A percentile compares a stretch with the other conserved stretches of the same genome.
These are phyloP conservation scores for Phytophthora sojae DNA, from an alignment of 352 stramenopile species.

Conservation along the genomic window DNA sequence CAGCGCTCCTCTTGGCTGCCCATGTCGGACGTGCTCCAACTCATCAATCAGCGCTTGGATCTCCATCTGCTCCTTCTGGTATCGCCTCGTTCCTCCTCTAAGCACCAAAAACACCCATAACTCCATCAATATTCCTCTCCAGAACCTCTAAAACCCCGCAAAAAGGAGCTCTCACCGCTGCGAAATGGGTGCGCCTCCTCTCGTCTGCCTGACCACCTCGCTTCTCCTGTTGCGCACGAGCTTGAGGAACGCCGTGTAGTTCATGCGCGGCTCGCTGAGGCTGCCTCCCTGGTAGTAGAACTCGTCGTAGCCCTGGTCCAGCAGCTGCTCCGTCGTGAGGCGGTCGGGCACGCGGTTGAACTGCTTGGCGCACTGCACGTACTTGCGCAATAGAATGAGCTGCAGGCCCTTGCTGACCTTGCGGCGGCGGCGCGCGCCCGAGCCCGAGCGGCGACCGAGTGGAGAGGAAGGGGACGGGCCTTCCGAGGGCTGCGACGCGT, in stretches of 20 bases:
- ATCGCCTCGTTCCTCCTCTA: slow-evolving; percentile 30
- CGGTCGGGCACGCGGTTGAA: slow-evolving; percentile 54
- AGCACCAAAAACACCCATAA: slow-evolving; percentile 4
- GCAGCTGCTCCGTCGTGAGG: slow-evolving; percentile 60
- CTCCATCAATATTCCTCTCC: too few relatives aligned
- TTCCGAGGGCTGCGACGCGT: slow-evolving; percentile 8
- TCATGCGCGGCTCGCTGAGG: slow-evolving; percentile 61
- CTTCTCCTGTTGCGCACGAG: slow-evolving; percentile 70
- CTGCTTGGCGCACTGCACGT: slow-evolving; percentile 67
- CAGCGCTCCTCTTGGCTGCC: slow-evolving; percentile 11
- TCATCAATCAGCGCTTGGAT: slow-evolving; percentile 66
- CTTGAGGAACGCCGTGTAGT: slow-evolving; percentile 71
- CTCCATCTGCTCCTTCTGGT: slow-evolving; percentile 60
- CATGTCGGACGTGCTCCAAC: slow-evolving; percentile 59
- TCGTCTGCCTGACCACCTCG: slow-evolving; percentile 48
- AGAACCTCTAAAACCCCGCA: not conserved
- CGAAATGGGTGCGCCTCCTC: slow-evolving; percentile 12
- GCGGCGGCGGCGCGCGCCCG: slow-evolving; percentile 31
- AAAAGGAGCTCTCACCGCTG: slow-evolving; percentile 25
- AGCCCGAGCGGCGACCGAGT: not conserved
- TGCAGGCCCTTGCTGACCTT: slow-evolving; percentile 73
- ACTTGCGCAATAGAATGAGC: slow-evolving; percentile 62
- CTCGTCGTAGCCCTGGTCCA: slow-evolving; percentile 75
- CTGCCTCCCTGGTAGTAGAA: slow-evolving; percentile 74
- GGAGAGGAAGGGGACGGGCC: not conserved